A percentile compares a stretch with the other conserved stretches of the same genome.
Conservation (phyloP, 306 rosid genomes). For the Pterocarpus santalinus region DNA sequence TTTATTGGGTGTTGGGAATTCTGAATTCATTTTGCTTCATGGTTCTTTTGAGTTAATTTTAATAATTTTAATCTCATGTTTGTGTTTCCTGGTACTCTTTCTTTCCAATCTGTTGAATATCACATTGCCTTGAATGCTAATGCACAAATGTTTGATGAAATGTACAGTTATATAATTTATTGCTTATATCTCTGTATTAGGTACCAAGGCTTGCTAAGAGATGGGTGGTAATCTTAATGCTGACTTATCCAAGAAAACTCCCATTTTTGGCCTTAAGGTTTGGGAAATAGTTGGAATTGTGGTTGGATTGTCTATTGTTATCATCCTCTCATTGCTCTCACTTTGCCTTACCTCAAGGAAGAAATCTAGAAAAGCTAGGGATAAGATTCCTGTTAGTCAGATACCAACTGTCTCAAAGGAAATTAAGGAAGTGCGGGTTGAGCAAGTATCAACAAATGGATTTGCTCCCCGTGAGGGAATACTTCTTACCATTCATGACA, state of each 20-base stretch:
- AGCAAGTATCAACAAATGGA: conserved; percentile 73
- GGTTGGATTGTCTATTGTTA: conserved; percentile 75
- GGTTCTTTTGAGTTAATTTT: conserved; percentile 40
- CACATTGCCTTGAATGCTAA: conserved; percentile 14
- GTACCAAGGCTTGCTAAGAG: conserved; percentile 43
- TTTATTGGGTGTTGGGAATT: conserved; percentile 12
- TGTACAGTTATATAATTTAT: conserved; percentile 19
- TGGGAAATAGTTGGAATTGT: conserved; percentile 91
- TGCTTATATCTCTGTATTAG: conserved; percentile 48
- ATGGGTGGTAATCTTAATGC: conserved; percentile 77
- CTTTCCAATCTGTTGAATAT: background rate
- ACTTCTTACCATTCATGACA: conserved; percentile 84
- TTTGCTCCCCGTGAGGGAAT: conserved; percentile 86
- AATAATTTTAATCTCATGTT: conserved; percentile 34
- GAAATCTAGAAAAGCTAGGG: conserved; percentile 71
- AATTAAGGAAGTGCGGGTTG: conserved; percentile 87
- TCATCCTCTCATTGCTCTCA: conserved; percentile 74
- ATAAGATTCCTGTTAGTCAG: conserved; percentile 64
- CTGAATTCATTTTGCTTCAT: conserved; percentile 28
- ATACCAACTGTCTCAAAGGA: conserved; percentile 93
- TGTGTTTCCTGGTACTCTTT: background rate
- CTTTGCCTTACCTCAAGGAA: conserved; percentile 78
- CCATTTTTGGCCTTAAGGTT: conserved; percentile 71
- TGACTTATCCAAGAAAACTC: conserved; percentile 75
- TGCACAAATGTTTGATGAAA: conserved; percentile 36